phyloP scores from a whole-genome alignment of 768 basidiomycete species.

The Rhodosporidiobolus sp. region DNA sequence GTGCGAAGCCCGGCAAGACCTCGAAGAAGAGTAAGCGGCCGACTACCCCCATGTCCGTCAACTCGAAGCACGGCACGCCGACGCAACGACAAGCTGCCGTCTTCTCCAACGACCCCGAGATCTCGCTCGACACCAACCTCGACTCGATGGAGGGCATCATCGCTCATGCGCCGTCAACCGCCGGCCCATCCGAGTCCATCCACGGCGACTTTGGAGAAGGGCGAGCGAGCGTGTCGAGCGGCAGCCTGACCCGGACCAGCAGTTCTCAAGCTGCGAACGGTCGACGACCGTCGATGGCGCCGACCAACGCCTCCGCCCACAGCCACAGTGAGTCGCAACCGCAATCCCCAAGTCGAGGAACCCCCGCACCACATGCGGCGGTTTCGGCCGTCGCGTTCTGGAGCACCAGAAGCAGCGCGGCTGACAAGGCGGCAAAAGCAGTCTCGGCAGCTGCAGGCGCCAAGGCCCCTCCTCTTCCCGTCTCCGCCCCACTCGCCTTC shows the following conservation, averaged over 20 bases:
- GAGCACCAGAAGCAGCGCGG: neutral
- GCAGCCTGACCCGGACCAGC: neutral
- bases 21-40: constrained; percentile 17
- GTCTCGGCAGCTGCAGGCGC: neutral
- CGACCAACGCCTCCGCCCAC: neutral
- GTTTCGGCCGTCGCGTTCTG: constrained; percentile 6
- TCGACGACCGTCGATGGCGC: constrained; percentile 13
- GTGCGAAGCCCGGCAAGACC: neutral
- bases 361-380: neutral
- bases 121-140: constrained; percentile 65
- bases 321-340: neutral
- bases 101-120: constrained; percentile 37
- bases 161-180: constrained; percentile 47
- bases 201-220: neutral
- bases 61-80: neutral
- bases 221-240: constrained; percentile 12
- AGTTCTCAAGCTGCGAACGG: neutral
- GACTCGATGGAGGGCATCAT: constrained; percentile 80
- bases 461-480: neutral
- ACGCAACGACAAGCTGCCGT: constrained; percentile 8
- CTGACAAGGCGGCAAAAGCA: neutral
- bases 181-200: constrained; percentile 5
- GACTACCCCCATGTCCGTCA: constrained; percentile 6
- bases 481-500: neutral
- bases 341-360: neutral